Conservation (phyloP, 495 filamentous ascomycete genomes). For the Mycothermus thermophilus region DNA sequence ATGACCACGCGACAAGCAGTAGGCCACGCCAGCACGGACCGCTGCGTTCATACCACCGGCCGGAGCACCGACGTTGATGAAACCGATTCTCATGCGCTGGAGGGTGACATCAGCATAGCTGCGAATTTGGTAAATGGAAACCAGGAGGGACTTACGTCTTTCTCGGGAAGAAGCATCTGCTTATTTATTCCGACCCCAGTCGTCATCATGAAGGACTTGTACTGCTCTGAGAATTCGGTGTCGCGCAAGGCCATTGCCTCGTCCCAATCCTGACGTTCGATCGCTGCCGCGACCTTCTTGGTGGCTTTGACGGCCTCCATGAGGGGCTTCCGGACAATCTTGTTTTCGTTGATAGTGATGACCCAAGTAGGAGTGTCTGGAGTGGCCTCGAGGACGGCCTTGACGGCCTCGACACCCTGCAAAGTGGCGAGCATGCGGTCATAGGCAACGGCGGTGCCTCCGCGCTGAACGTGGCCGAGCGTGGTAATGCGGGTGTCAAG, state of each 20-base stretch:
- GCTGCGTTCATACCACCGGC: conserved; percentile 99
- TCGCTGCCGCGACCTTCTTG: conserved; percentile 66
- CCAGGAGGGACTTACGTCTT: conserved; percentile 44
- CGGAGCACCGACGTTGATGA: conserved; percentile 93
- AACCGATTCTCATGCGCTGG: conserved; percentile 80
- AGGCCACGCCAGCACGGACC: conserved; percentile 87
- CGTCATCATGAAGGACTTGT: conserved; percentile 77
- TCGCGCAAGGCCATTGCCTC: conserved; percentile 77
- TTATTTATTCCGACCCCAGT: conserved; percentile 43
- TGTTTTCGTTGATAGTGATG: conserved; percentile 94
- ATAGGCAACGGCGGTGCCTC: conserved; percentile 82
- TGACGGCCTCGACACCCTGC: conserved; percentile 92
- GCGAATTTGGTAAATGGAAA: background rate
- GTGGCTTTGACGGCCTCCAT: conserved; percentile 80
- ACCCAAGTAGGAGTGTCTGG: conserved; percentile 85
- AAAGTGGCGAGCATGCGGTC: conserved; percentile 87
- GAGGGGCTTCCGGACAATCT: conserved; percentile 78
- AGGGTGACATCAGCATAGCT: conserved; percentile 9
- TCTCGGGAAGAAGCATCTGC: conserved; percentile 43
- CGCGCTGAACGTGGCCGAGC: conserved; percentile 89
- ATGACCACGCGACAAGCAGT: conserved; percentile 87
- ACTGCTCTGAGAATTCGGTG: conserved; percentile 88
- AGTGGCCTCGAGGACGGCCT: conserved; percentile 83
- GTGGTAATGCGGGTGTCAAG: conserved; percentile 93
- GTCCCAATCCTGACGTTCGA: conserved; percentile 69